Conservation (phyloP, 805 yeast genomes). For the Spencermartinsiella europaea region DNA sequence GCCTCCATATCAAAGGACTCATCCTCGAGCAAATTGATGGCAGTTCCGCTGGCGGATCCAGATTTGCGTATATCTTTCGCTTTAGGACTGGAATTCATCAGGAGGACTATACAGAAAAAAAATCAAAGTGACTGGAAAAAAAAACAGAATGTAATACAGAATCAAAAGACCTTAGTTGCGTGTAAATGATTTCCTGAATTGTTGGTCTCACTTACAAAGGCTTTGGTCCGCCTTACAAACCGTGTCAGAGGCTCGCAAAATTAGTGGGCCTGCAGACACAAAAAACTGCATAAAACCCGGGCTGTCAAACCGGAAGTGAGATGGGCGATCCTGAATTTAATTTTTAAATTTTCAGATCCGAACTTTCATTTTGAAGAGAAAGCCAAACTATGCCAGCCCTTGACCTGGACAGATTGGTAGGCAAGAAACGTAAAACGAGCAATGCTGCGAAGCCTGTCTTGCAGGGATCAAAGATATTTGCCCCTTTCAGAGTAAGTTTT, state of each 20-base stretch:
- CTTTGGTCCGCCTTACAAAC: too few relatives aligned
- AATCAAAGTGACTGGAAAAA: too few relatives aligned
- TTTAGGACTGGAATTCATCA: too few relatives aligned
- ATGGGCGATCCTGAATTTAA: background rate
- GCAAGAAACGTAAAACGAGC: slow-evolving; percentile 1
- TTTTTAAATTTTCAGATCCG: background rate
- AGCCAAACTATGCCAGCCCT: slow-evolving; percentile 2
- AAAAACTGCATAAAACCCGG: too few relatives aligned
- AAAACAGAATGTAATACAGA: too few relatives aligned
- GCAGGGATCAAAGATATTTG: slow-evolving; percentile 56
- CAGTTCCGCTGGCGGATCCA: background rate
- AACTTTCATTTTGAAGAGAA: background rate
- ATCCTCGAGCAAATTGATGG: background rate
- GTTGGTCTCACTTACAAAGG: too few relatives aligned
- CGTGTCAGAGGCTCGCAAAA: background rate
- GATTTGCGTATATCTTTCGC: too few relatives aligned
- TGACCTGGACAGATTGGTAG: background rate
- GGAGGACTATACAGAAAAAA: too few relatives aligned
- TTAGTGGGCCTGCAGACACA: background rate
- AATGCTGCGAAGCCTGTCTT: background rate
- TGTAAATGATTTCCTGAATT: too few relatives aligned
- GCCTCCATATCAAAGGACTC: slow-evolving; percentile 6
- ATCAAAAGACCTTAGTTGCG: too few relatives aligned
- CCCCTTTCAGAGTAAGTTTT: slow-evolving; percentile 67
- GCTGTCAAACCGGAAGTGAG: background rate